Evolutionary conservation across 371 early-diverging fungal genomes (phyloP), one percentile per base, ranked within the genome.

Genomic region (Entomophthora muscae): DNA sequence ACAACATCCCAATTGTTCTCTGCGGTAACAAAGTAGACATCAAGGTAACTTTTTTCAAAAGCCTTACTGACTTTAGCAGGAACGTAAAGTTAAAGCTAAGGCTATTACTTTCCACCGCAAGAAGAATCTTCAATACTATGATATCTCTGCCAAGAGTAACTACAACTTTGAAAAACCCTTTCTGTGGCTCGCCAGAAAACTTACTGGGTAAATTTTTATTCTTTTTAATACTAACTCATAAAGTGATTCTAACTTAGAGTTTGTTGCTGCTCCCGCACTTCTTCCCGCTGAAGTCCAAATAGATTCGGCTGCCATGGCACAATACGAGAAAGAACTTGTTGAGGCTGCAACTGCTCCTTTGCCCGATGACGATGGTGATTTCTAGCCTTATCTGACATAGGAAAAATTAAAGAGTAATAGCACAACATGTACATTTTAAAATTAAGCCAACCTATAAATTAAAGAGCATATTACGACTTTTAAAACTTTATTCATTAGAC

Each of bases 161-260:
- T 98, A 99, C 86, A 99, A 99, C 90, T 99, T 98, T 75, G 99
- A 98, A 79, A 96, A 97, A 87, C 99, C 99, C 63, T 99, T 99
- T 91, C 81, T 99, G 69, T 93, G 94, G 92, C 85, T 99, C 67
- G 95, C 99, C 32, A 89, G 98, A 71, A 98, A 95, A 83, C 83
- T 99, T 68, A 80, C 86, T 69, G 95, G 83, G 83, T 83, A 77
- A 51, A 73, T 65, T 3, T n/a, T n/a, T n/a, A n/a, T n/a, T 26
- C 30, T 63, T 24, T 26, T 64, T 23, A 56, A 57, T 10, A 24
- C 10, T 66, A 42, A 53, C 54, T 57, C 27, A 23, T 22, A 59
- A 67, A 82, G 93, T 61, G 93, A 94, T 78, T 80, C 88, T 66
- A 84, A 90, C 73, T 80, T 99, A 61, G 96, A 95, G 58, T 98